phyloP scores from a whole-genome alignment of 2,329 filamentous ascomycete genomes.

The Botrytis byssoidea region DNA sequence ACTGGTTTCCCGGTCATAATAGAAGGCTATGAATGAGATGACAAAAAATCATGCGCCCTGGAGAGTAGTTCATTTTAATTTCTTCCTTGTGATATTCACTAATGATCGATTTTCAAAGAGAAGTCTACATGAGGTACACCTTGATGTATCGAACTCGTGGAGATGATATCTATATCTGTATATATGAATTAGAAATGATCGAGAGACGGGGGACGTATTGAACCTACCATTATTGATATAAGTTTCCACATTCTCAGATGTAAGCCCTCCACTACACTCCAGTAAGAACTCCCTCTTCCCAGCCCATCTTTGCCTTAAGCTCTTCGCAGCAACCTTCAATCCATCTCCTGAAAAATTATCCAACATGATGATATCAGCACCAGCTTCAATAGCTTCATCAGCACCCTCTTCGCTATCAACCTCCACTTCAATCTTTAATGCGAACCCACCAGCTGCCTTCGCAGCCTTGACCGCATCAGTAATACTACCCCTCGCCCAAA shows the following conservation, averaged over 20 bases:
- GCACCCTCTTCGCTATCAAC: slow-evolving; percentile 86
- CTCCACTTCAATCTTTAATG: slow-evolving; percentile 94
- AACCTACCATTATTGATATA: slow-evolving; percentile 73
- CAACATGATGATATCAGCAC: slow-evolving; percentile 94
- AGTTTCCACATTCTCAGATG: slow-evolving; percentile 73
- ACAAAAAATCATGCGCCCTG: background rate
- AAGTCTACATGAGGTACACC: slow-evolving; percentile 93
- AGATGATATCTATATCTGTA: slow-evolving; percentile 88
- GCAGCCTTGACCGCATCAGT: slow-evolving; percentile 81
- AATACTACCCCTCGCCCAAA: slow-evolving; percentile 88
- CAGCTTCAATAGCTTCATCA: slow-evolving; percentile 84
- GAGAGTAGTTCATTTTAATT: background rate
- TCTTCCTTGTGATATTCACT: background rate
- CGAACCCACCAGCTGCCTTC: slow-evolving; percentile 80
- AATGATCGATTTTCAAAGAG: slow-evolving; percentile 78
- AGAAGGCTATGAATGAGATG: background rate
- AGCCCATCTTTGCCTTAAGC: slow-evolving; percentile 77
- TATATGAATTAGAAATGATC: slow-evolving; percentile 12
- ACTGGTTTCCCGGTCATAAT: background rate
- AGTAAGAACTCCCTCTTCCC: slow-evolving; percentile 73
- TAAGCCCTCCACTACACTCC: slow-evolving; percentile 90
- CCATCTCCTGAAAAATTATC: slow-evolving; percentile 88
- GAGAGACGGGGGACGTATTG: too few species aligned
- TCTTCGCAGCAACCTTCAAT: slow-evolving; percentile 70
- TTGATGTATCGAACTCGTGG: slow-evolving; percentile 95